phyloP scores from a whole-genome alignment of 768 basidiomycete species.

The Aureoboletus auriporus region DNA sequence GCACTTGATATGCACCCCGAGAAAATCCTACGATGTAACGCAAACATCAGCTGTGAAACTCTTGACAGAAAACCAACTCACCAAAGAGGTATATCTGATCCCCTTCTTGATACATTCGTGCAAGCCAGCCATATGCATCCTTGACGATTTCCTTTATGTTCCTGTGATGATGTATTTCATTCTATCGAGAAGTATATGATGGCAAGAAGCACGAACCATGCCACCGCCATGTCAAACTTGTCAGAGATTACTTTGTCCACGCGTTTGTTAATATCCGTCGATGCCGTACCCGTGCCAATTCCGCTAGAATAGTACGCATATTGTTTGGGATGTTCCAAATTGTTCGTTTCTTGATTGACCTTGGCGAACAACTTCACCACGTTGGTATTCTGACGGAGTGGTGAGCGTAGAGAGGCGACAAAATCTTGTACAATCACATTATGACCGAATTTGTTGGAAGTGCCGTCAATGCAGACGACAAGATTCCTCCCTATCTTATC shows the following conservation, averaged over 20 bases:
- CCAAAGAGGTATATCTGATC: conserved; percentile 35
- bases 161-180: conserved; percentile 13
- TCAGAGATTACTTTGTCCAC: conserved; percentile 8
- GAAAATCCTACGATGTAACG: conserved; percentile 39
- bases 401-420: background rate
- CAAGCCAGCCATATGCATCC: conserved; percentile 32
- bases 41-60: background rate
- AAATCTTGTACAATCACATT: too few relatives aligned
- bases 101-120: conserved; percentile 26
- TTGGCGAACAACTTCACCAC: conserved; percentile 33
- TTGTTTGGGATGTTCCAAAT: conserved; percentile 16
- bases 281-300: conserved; percentile 28
- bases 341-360: conserved; percentile 14
- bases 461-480: too few relatives aligned
- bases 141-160: conserved; percentile 33
- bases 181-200: too few relatives aligned
- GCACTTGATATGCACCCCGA: conserved; percentile 40
- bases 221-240: background rate
- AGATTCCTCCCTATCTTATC: too few relatives aligned
- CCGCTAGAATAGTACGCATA: conserved; percentile 36
- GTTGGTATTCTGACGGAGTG: conserved; percentile 30
- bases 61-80: background rate
- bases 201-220: background rate
- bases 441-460: too few relatives aligned
- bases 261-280: conserved; percentile 22